Base-by-base conservation (phyloP, 352 stramenopile species). In the Pythium scleroteichum region DNA sequence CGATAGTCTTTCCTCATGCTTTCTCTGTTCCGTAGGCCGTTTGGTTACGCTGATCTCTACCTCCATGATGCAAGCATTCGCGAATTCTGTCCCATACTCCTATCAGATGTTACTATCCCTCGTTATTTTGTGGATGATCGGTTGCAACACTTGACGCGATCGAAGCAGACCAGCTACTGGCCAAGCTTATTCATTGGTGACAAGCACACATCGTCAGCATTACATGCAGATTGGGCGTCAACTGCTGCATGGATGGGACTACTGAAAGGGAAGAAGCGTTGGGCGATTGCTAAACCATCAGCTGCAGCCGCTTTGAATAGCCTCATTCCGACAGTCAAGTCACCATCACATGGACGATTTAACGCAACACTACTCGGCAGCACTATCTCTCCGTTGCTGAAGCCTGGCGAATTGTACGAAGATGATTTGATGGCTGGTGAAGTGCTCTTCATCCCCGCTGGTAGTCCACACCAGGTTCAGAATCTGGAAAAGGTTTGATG, bases 231-330 rank as follows among this genome's bases (percentile, higher is more conserved):
- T 44, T 78, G 71, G 71, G 67, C 54, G 6, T 58, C 42, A 0
- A 75, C 68, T 0, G 54, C 71, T 8, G 71, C 71, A 6, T 78
- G 71, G 71, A 78, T 78, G 71, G 71, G 71, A 6, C 55, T 78
- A 0, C 5, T 78, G 0, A 24, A 59, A 19, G 71, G 71, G 26
- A 60, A 59, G 4, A 78, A 78, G 52, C 71, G 68, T 33, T 80
- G 69, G 69, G 45, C 70, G 0, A 77, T 80, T 42, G 59, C 70
- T 3, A 70, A 59, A 39, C 69, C 72, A 16, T 69, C 50, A n/a
- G 26, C 66, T 1, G 58, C 42, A 38, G 58, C 69, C n/a, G 55
- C 66, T 2, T 40, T 80, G 1, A 49, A 57, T 33, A 69, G 77
- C 45, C 22, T 61, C 19, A n/a, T 72, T 24, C 60, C 63, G 14